phyloP scores from a whole-genome alignment of 208 protist species.

The Crithidia sp. region DNA sequence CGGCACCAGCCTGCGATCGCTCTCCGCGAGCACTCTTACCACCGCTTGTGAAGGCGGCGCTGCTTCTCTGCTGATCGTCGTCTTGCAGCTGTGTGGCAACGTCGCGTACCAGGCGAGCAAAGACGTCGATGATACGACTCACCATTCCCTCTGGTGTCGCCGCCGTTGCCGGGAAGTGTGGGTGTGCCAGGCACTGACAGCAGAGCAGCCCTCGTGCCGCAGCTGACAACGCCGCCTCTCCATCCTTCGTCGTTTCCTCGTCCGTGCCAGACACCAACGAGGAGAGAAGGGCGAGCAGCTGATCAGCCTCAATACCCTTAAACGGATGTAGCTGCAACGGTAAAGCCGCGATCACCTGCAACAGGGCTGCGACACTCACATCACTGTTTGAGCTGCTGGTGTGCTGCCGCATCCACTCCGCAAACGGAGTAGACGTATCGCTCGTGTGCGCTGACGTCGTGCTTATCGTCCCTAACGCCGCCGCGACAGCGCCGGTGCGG shows the following conservation, averaged over 20 bases:
- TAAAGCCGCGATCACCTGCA: conserved; percentile 36
- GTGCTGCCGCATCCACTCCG: conserved; percentile 11
- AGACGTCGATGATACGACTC: conserved; percentile 46
- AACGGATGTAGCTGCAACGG: conserved; percentile 51
- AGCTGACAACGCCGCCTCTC: not conserved
- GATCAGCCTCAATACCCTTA: conserved; percentile 22
- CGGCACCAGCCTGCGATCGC: no score
- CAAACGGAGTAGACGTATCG: conserved; percentile 2
- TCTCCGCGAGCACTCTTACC: no score
- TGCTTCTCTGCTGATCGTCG: conserved; percentile 15
- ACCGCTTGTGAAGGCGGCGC: not conserved
- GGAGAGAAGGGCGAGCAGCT: conserved; percentile 36
- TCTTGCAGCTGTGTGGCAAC: conserved; percentile 26
- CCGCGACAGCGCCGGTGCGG: not conserved
- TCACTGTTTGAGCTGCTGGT: not conserved
- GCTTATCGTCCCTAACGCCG: not conserved
- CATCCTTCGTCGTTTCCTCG: not conserved
- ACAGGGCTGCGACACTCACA: conserved; percentile 9
- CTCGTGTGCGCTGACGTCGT: not conserved
- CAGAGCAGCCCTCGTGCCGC: conserved; percentile 49
- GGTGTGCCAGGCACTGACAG: conserved; percentile 55
- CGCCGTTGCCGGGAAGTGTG: conserved; percentile 45
- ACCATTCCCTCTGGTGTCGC: conserved; percentile 50
- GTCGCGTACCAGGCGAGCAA: conserved; percentile 48
- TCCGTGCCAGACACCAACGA: conserved; percentile 14